These are phyloP conservation scores for Periconia macrospinosa DNA, from an alignment of 2,329 filamentous ascomycete genomes.

Conservation along the genomic window DNA sequence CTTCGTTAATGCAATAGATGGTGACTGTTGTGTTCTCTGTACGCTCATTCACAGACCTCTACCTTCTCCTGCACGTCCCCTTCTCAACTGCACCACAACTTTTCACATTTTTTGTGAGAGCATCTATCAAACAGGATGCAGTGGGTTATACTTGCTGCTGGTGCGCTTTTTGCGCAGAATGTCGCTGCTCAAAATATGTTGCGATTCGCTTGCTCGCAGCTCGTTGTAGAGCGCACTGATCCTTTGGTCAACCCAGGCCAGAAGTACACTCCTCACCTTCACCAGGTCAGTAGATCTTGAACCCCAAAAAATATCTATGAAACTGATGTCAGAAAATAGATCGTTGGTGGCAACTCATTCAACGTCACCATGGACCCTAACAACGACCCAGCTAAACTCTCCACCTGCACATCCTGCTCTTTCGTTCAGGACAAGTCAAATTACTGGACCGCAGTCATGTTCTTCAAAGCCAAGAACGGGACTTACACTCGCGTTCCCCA, in stretches of 20 bases:
- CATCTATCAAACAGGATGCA: conserved; percentile 25
- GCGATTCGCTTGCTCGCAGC: conserved; percentile 38
- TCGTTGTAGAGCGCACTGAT: conserved; percentile 38
- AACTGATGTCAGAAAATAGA: conserved; percentile 6
- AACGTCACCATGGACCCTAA: conserved; percentile 38
- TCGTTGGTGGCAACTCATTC: conserved; percentile 37
- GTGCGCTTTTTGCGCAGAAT: conserved; percentile 25
- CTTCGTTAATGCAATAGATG: conserved; percentile 16
- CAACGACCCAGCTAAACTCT: conserved; percentile 23
- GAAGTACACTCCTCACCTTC: conserved; percentile 40
- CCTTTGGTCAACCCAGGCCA: conserved; percentile 38
- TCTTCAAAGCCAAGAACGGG: conserved; percentile 40
- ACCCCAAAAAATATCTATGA: not conserved
- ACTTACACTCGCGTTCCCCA: conserved; percentile 34
- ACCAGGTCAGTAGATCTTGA: conserved; percentile 15
- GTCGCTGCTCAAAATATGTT: conserved; percentile 34
- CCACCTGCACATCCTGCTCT: conserved; percentile 37
- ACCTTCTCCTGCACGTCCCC: conserved; percentile 1
- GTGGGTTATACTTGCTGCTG: conserved; percentile 30
- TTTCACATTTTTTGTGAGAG: conserved; percentile 9
- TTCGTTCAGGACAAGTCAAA: conserved; percentile 37
- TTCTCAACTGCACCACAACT: conserved; percentile 7
- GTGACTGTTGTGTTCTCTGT: conserved; percentile 11
- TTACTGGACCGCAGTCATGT: conserved; percentile 43
- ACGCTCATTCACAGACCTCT: conserved; percentile 13